Evolutionary conservation across 768 basidiomycete species (phyloP), one percentile per base, ranked within the genome.

Genomic region (Gloeostereum incarnatum): DNA sequence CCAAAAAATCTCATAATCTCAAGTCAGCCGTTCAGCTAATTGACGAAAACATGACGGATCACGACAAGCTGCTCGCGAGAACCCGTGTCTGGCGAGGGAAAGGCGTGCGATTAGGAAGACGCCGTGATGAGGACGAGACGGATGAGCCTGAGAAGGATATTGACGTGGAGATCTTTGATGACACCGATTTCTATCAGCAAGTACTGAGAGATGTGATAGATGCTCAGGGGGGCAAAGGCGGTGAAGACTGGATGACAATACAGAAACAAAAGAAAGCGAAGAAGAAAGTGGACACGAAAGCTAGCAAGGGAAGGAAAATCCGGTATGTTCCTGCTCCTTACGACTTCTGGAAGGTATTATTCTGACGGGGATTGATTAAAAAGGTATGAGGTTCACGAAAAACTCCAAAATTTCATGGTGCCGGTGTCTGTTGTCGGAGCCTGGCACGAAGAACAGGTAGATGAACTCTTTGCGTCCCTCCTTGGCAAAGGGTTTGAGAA

Each of bases 361-460:
- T 1, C 17, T 24, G n/a, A 21, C 9, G n/a, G n/a, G n/a, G 10
- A 33, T 13, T 33, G 19, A 4, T 26, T 14, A 1, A 21, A 5
- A 54, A 86, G 88, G 39, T 96, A 91, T 56, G 85, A 94, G 46
- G 79, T 88, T 1, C 96, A 98, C 52, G 92, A 98, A 50, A 98
- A 96, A 63, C 65, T 96, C 35, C 88, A 92, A 57, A 91, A 92
- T 58, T 98, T 97, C 55, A 94, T 94, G 84, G 88, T 92, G 1
- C 94, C 94, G 5, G 79, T 92, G 9, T 73, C 75, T 5, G 54
- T 65, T 10, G 55, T 60, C 23, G 78, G 77, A 20, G 71, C 63
- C 39, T 99, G 96, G 96, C 90, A 94, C 46, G 91, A 97, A 43
- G 90, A 91, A 52, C 96, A 98, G 62, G 73, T 92, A 38, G 93